These are phyloP conservation scores for Hanseniaspora lindneri DNA, from an alignment of 805 yeast genomes.

Conservation along the genomic window DNA sequence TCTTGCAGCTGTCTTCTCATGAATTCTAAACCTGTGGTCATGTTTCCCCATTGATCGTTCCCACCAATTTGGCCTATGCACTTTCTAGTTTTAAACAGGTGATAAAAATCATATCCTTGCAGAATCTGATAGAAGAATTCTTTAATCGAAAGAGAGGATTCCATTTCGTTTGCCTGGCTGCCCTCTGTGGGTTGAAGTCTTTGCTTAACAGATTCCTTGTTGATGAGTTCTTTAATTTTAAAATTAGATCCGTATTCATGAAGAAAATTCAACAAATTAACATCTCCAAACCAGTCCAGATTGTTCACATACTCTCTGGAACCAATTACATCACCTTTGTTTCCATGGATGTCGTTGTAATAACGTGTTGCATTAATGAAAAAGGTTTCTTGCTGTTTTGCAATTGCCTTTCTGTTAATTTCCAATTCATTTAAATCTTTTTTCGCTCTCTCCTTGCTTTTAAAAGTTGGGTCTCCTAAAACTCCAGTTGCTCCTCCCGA, in stretches of 20 bases:
- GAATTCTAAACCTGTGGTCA: constrained; percentile 87
- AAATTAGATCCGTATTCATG: constrained; percentile 65
- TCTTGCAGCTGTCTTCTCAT: constrained; percentile 38
- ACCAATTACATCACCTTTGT: constrained; percentile 28
- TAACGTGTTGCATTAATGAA: constrained; percentile 51
- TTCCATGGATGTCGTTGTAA: constrained; percentile 32
- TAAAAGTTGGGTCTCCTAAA: constrained; percentile 95
- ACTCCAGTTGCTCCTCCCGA: constrained; percentile 94
- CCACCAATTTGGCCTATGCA: constrained; percentile 85
- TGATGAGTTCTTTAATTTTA: constrained; percentile 75
- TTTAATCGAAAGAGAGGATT: constrained; percentile 56
- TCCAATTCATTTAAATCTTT: constrained; percentile 43
- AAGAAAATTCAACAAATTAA: constrained; percentile 66
- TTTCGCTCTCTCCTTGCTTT: constrained; percentile 55
- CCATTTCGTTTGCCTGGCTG: not conserved
- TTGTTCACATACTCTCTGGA: constrained; percentile 45
- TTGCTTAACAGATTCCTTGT: constrained; percentile 73
- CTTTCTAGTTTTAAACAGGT: constrained; percentile 45
- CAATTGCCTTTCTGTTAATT: constrained; percentile 48
- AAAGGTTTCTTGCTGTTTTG: constrained; percentile 49
- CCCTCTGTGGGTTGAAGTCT: constrained; percentile 39
- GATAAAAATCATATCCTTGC: constrained; percentile 90
- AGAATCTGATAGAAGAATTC: constrained; percentile 87
- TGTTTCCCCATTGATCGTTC: constrained; percentile 96
- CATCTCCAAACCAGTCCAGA: constrained; percentile 71